Evolutionary conservation across 2,329 filamentous ascomycete genomes (phyloP).

Genomic region (Trichophyton verrucosum): DNA sequence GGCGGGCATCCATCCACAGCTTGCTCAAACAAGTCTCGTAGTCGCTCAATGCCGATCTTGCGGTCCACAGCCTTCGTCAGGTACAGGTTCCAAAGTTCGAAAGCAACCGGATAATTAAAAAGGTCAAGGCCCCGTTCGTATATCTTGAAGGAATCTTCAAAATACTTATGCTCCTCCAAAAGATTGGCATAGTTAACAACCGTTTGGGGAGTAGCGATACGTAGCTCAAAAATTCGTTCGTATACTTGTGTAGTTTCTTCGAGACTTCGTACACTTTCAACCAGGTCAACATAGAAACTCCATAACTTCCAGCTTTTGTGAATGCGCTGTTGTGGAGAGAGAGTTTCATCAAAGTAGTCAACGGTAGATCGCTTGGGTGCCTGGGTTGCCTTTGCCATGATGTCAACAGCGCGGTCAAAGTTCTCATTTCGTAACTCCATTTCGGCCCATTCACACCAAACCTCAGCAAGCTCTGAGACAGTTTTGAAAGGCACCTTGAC

Average conservation of each 20-base stretch:
- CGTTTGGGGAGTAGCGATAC: constrained; percentile 94
- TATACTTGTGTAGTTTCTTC: constrained; percentile 92
- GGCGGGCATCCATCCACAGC: constrained; percentile 88
- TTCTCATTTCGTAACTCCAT: constrained; percentile 95
- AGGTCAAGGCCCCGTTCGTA: constrained; percentile 93
- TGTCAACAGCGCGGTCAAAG: constrained; percentile 83
- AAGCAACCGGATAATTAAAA: constrained; percentile 97
- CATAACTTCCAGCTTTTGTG: constrained; percentile 99
- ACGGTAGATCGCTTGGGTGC: constrained; percentile 95
- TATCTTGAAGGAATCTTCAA: constrained; percentile 94
- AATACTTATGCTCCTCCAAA: constrained; percentile 87
- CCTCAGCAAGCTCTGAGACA: constrained; percentile 90
- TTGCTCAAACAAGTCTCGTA: constrained; percentile 94
- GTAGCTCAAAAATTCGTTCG: constrained; percentile 93
- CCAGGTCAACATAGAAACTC: constrained; percentile 97
- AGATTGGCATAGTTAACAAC: constrained; percentile 98
- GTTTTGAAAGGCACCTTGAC: constrained; percentile 97
- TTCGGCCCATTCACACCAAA: constrained; percentile 99
- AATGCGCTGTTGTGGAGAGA: constrained; percentile 88
- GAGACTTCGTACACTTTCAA: constrained; percentile 82
- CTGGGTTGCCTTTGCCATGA: constrained; percentile 95
- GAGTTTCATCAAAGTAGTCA: constrained; percentile 95
- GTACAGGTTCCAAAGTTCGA: constrained; percentile 97
- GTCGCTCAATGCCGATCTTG: constrained; percentile 85
- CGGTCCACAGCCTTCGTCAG: constrained; percentile 94